Evolutionary conservation across 2,329 filamentous ascomycete genomes (phyloP).

Genomic region (Aureobasidium sp.): DNA sequence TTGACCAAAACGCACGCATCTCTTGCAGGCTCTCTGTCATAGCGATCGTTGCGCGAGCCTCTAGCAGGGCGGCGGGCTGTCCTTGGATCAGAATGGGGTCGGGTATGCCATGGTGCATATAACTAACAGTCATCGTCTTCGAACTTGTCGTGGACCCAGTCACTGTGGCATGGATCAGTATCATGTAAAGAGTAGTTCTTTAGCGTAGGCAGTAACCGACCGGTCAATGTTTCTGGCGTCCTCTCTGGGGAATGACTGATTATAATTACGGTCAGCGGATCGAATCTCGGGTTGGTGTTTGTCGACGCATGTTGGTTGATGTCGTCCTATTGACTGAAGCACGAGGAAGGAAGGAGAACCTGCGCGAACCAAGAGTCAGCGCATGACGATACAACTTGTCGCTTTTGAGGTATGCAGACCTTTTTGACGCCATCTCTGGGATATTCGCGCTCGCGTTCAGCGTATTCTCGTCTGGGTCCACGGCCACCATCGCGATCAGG

Average conservation of each 20-base stretch:
- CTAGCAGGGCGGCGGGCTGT: constrained; percentile 17
- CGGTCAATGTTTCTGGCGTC: constrained; percentile 59
- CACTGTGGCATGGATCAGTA: constrained; percentile 40
- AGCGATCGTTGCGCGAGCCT: constrained; percentile 10
- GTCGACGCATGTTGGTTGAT: constrained; percentile 15
- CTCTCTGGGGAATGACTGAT: constrained; percentile 35
- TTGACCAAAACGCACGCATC: constrained; percentile 15
- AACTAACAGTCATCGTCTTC: constrained; percentile 57
- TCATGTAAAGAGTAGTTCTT: background rate
- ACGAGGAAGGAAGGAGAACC: constrained; percentile 17
- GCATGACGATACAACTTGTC: background rate
- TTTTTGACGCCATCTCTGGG: constrained; percentile 86
- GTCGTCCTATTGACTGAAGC: constrained; percentile 19
- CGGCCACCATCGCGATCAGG: constrained; percentile 17
- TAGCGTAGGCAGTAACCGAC: constrained; percentile 38
- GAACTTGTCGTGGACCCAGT: constrained; percentile 91
- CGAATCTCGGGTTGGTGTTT: constrained; percentile 3
- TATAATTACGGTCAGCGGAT: constrained; percentile 28
- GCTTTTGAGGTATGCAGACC: constrained; percentile 40
- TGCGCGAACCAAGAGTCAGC: constrained; percentile 11
- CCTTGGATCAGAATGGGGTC: constrained; percentile 4
- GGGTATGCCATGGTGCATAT: background rate
- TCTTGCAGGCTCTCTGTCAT: constrained; percentile 23
- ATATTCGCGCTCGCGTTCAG: constrained; percentile 43
- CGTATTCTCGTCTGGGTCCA: constrained; percentile 31